phyloP scores from a whole-genome alignment of 2,329 filamentous ascomycete species.

The Elsinoe necatrix region DNA sequence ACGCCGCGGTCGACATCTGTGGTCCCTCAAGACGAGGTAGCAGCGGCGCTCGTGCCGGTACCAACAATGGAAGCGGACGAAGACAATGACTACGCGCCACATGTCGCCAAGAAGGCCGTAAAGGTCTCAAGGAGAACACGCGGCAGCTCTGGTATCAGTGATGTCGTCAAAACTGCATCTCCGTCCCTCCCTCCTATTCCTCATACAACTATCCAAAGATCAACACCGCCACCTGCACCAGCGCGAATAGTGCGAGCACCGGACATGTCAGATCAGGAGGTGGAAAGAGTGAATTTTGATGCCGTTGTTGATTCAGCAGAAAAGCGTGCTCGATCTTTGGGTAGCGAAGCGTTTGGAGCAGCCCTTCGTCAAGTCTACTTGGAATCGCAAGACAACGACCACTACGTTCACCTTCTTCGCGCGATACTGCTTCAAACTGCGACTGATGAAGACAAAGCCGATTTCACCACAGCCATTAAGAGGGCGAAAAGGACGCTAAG shows the following conservation, averaged over 20 bases:
- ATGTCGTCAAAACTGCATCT: conserved; percentile 1
- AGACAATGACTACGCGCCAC: conserved; percentile 40
- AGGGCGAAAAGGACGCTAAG: conserved; percentile 30
- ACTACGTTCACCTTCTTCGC: conserved; percentile 34
- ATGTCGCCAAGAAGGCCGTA: conserved; percentile 28
- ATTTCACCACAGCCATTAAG: conserved; percentile 38
- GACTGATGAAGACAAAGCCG: conserved; percentile 31
- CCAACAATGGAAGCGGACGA: conserved; percentile 37
- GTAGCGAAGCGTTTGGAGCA: conserved; percentile 30
- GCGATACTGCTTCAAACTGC: conserved; percentile 35
- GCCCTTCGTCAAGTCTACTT: conserved; percentile 38
- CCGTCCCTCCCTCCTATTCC: background rate
- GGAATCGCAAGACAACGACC: conserved; percentile 31
- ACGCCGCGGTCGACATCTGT: conserved; percentile 31
- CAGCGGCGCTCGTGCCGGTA: conserved; percentile 25
- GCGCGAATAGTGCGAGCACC: background rate
- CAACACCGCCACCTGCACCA: conserved; percentile 21
- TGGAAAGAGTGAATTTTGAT: conserved; percentile 17
- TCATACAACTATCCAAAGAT: conserved; percentile 16
- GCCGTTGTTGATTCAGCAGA: conserved; percentile 37
- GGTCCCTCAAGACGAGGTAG: conserved; percentile 26
- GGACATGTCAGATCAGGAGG: background rate
- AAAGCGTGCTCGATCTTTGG: conserved; percentile 31
- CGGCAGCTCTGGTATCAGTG: conserved; percentile 9
- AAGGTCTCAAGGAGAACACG: conserved; percentile 21